A percentile compares a stretch with the other conserved stretches of the same genome.
phyloP scores from a whole-genome alignment of 371 early-diverging fungal genomes.

The Choanephora cucurbitarum region DNA sequence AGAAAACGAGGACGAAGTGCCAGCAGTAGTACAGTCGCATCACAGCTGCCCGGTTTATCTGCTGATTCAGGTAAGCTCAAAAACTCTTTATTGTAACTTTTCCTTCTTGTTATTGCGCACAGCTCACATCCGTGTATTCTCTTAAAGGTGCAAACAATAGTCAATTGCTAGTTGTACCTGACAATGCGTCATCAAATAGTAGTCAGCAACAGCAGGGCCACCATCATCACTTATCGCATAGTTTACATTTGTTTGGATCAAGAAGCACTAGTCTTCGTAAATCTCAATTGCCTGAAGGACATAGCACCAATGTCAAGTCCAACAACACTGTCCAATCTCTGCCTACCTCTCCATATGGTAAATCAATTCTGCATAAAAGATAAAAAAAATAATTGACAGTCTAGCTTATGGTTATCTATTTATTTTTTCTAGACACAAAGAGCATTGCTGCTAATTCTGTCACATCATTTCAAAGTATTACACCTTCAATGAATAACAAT shows the following conservation, averaged over 20 bases:
- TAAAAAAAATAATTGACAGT: background rate
- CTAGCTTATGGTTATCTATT: too few relatives aligned
- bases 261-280: slow-evolving; percentile 22
- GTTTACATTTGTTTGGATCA: slow-evolving; percentile 28
- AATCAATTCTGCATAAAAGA: background rate
- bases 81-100: too few relatives aligned
- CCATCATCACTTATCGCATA: slow-evolving; percentile 23
- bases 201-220: slow-evolving; percentile 9
- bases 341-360: slow-evolving; percentile 18
- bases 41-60: slow-evolving; percentile 1
- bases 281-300: slow-evolving; percentile 1
- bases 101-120: too few relatives aligned
- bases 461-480: slow-evolving; percentile 26
- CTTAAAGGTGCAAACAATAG: slow-evolving; percentile 5
- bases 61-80: background rate
- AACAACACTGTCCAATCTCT: slow-evolving; percentile 20
- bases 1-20: slow-evolving; percentile 18
- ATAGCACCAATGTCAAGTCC: background rate
- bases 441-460: slow-evolving; percentile 20
- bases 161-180: slow-evolving; percentile 19
- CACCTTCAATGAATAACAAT: slow-evolving; percentile 31
- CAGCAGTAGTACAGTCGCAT: slow-evolving; percentile 12
- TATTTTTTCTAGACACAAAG: slow-evolving; percentile 13
- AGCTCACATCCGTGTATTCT: background rate
- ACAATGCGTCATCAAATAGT: slow-evolving; percentile 2